A percentile compares a stretch with the other conserved stretches of the same genome.
Evolutionary conservation across 768 basidiomycete genomes (phyloP).

Genomic region (Tulasnella sp.): DNA sequence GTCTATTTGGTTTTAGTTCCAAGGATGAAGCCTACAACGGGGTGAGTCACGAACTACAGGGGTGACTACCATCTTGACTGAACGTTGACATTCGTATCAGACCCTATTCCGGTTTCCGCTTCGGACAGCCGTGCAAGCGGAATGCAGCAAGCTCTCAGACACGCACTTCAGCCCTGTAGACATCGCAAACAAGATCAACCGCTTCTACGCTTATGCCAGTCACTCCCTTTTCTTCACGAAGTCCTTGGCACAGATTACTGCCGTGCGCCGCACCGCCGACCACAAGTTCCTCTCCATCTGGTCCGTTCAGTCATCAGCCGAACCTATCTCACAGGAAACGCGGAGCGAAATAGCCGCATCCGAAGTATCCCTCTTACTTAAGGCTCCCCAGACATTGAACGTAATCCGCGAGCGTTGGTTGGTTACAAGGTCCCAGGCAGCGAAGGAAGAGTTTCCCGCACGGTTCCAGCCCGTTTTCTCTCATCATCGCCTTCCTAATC

Average conservation of each 20-base stretch:
- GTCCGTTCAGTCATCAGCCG: background rate
- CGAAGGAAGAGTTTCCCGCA: background rate
- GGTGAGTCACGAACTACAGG: slow-evolving; percentile 29
- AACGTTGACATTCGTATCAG: slow-evolving; percentile 25
- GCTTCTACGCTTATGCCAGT: background rate
- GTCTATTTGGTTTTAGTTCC: slow-evolving; percentile 38
- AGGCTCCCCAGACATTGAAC: too few relatives aligned
- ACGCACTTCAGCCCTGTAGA: background rate
- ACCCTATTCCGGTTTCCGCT: slow-evolving; percentile 45
- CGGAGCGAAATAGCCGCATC: background rate
- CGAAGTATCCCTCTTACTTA: background rate
- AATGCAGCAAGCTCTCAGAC: background rate
- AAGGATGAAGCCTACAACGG: slow-evolving; percentile 33
- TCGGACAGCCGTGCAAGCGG: slow-evolving; percentile 29
- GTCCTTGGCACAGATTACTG: background rate
- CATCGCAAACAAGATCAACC: background rate
- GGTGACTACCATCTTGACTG: slow-evolving; percentile 7
- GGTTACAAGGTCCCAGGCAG: too few relatives aligned
- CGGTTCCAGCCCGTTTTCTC: background rate
- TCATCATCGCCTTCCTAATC: background rate
- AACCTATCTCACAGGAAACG: too few relatives aligned
- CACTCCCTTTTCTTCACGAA: slow-evolving; percentile 1
- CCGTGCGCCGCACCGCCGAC: background rate
- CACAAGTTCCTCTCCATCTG: background rate
- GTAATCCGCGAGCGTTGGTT: background rate